Conservation (phyloP, 345 rosid genomes). For the Arabis alpina region DNA sequence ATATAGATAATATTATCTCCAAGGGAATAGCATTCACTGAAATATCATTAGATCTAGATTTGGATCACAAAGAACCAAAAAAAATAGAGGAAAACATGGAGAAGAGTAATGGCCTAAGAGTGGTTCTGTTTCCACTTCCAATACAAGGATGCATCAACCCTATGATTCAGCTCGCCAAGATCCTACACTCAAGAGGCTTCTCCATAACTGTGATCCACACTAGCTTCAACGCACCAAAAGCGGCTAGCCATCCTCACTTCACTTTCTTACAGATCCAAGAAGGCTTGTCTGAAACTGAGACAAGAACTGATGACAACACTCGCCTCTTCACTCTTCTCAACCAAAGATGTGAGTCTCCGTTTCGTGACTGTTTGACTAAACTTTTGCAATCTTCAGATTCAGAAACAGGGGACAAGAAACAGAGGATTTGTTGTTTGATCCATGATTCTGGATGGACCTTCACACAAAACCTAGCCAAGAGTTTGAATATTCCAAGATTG, state of each 20-base stretch:
- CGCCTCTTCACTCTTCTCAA: conserved; percentile 26
- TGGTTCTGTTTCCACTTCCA: conserved; percentile 62
- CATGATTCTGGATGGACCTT: conserved; percentile 38
- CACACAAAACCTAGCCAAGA: conserved; percentile 8
- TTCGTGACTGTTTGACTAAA: conserved; percentile 39
- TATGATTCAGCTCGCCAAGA: conserved; percentile 67
- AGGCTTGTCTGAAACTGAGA: conserved; percentile 39
- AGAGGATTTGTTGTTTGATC: conserved; percentile 38
- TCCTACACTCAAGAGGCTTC: conserved; percentile 52
- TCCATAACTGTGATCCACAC: conserved; percentile 57
- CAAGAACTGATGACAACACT: conserved; percentile 27
- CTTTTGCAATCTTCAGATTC: not conserved
- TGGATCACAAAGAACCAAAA: not conserved
- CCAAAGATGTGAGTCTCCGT: conserved; percentile 20
- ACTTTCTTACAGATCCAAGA: conserved; percentile 39
- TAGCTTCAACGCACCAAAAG: conserved; percentile 44
- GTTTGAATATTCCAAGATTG: conserved; percentile 35
- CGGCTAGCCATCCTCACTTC: conserved; percentile 39
- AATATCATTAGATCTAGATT: not conserved
- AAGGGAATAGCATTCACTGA: conserved; percentile 4
- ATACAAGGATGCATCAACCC: conserved; percentile 68
- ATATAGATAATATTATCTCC: not conserved
- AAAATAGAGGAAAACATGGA: conserved; percentile 16
- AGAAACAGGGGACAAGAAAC: conserved; percentile 12
- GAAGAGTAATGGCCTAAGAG: conserved; percentile 30